A percentile compares a stretch with the other conserved stretches of the same genome.
phyloP scores from a whole-genome alignment of 345 rosid species.

The Salix udensis region DNA sequence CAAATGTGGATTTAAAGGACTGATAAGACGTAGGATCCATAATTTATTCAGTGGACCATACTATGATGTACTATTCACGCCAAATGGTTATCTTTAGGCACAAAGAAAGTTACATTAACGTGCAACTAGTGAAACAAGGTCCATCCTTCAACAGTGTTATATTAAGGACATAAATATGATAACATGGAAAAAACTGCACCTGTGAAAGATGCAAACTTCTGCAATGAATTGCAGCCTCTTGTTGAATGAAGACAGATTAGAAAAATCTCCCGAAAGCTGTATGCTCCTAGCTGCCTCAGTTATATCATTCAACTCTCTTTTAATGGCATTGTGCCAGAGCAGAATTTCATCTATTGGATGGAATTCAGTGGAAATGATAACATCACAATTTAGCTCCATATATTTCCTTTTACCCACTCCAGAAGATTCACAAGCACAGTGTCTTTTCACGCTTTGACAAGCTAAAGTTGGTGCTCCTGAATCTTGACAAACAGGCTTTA shows the following conservation, averaged over 20 bases:
- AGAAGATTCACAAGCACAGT: conserved; percentile 42
- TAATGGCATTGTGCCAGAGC: conserved; percentile 61
- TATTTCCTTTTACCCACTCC: conserved; percentile 46
- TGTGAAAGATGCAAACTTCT: conserved; percentile 60
- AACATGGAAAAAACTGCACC: conserved; percentile 29
- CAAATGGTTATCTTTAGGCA: not conserved
- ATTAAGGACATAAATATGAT: not conserved
- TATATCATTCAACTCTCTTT: conserved; percentile 47
- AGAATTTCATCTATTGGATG: conserved; percentile 55
- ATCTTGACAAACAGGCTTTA: conserved; percentile 12
- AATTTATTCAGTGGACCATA: not conserved
- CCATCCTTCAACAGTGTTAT: not conserved
- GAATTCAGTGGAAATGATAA: conserved; percentile 21
- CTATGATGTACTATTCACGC: not conserved
- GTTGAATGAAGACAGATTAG: conserved; percentile 48
- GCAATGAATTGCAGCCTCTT: conserved; percentile 59
- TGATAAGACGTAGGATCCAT: not conserved
- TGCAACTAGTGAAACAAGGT: not conserved
- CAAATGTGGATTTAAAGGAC: not conserved
- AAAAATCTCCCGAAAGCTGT: conserved; percentile 45
- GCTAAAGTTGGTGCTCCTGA: conserved; percentile 13
- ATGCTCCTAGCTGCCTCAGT: conserved; percentile 49
- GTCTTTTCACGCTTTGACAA: conserved; percentile 18
- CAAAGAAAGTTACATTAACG: not conserved
- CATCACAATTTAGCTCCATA: conserved; percentile 31